These are phyloP conservation scores for Xylaria cubensis DNA, from an alignment of 495 filamentous ascomycete genomes.

Conservation along the genomic window DNA sequence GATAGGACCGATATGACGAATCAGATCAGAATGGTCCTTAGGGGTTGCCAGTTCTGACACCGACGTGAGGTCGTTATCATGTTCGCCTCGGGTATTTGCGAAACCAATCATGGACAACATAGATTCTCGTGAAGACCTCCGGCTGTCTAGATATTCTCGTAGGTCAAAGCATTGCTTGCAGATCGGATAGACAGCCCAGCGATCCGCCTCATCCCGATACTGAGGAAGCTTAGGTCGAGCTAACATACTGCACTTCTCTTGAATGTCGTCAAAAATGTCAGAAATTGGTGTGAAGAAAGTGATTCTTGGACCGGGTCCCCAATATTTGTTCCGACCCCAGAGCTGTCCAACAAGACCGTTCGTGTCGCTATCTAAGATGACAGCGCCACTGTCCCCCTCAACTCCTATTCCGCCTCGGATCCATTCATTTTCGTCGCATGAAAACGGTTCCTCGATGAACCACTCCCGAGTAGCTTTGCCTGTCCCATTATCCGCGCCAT, in stretches of 20 bases:
- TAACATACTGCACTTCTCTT: conserved; percentile 36
- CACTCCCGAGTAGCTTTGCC: conserved; percentile 44
- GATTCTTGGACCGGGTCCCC: conserved; percentile 36
- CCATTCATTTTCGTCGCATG: conserved; percentile 43
- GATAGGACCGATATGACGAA: conserved; percentile 33
- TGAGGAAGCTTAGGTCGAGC: conserved; percentile 38
- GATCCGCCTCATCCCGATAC: conserved; percentile 38
- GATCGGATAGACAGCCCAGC: conserved; percentile 38
- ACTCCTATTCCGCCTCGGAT: conserved; percentile 46
- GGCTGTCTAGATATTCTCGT: conserved; percentile 38
- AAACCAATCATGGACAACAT: conserved; percentile 42
- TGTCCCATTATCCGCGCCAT: conserved; percentile 35
- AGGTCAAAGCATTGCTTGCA: conserved; percentile 40
- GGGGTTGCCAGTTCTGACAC: conserved; percentile 42
- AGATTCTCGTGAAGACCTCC: conserved; percentile 39
- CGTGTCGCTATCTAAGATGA: conserved; percentile 40
- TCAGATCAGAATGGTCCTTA: conserved; percentile 35
- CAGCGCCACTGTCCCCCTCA: conserved; percentile 45
- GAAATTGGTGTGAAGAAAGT: conserved; percentile 45
- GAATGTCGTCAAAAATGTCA: conserved; percentile 44
- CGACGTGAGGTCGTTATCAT: conserved; percentile 41
- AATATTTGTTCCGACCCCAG: conserved; percentile 44
- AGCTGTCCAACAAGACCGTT: conserved; percentile 44
- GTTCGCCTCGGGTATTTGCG: conserved; percentile 32
- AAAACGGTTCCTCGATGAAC: conserved; percentile 42